phyloP scores from a whole-genome alignment of 2,329 filamentous ascomycete species.

The Myriosclerotinia duriaeana region DNA sequence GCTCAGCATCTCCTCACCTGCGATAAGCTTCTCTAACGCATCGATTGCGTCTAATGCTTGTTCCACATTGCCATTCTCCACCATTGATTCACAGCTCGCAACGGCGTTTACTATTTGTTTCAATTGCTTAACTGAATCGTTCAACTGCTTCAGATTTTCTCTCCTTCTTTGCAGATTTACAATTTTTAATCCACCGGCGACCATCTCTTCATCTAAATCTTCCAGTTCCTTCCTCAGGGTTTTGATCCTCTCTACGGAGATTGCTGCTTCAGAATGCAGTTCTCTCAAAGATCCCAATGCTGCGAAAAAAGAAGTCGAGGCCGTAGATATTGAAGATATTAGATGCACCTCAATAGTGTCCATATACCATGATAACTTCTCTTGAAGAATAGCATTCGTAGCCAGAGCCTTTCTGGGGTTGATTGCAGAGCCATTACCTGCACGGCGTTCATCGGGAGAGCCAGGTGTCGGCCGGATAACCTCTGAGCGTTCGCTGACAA shows the following conservation, averaged over 20 bases:
- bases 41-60: conserved; percentile 76
- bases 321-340: conserved; percentile 92
- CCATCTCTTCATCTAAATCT: conserved; percentile 82
- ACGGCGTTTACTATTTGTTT: conserved; percentile 75
- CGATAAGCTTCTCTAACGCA: conserved; percentile 73
- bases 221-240: conserved; percentile 74
- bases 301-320: conserved; percentile 94
- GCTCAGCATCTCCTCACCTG: conserved; percentile 57
- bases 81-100: conserved; percentile 72
- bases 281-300: conserved; percentile 88
- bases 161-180: conserved; percentile 77
- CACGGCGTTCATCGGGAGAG: conserved; percentile 53
- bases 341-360: conserved; percentile 97
- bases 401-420: conserved; percentile 81
- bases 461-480: conserved; percentile 67
- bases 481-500: conserved; percentile 93
- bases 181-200: conserved; percentile 78
- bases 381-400: conserved; percentile 94
- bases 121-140: conserved; percentile 80
- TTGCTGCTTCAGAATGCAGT: conserved; percentile 85
- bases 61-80: conserved; percentile 82
- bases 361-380: conserved; percentile 99
- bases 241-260: conserved; percentile 86
- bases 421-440: conserved; percentile 56
- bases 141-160: conserved; percentile 81